Base-by-base conservation (phyloP, 441 rosid species). In the Mallotus repandus region DNA sequence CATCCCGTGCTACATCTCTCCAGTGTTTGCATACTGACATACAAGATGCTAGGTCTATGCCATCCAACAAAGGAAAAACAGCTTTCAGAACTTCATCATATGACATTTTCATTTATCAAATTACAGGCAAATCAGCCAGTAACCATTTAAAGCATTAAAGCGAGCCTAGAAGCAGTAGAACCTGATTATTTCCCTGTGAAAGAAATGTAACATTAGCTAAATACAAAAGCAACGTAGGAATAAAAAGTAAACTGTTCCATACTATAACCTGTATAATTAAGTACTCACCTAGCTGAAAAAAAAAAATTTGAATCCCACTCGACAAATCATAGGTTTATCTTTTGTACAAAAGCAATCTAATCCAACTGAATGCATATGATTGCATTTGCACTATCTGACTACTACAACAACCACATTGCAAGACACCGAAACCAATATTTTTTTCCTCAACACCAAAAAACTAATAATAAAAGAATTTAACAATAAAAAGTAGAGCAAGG, bases 21-120 rank as follows among this genome's bases (percentile, higher is more conserved):
- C 99, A 95, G 25, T 84, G 89, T 83, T 81, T 95, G 76, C 87
- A 83, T 29, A 95, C 99, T 8, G 63, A 78, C 96, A 91, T 88
- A 73, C 98, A 95, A 53, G 89, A 82, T 0, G 92, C 93, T 12
- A 91, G 96, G 81, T 93, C 95, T 59, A 67, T 55, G 1, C 92
- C 96, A 63, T 95, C 91, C 50, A 92, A 80, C n/a, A 91, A 82
- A 71, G 96, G 94, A 43, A 92, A 92, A 60, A 95, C 98, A 9
- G 83, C 87, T 85, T 89, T 91, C 81, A 95, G 74, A 38, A 89
- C 86, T 86, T 89, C 97, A 79, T 84, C 89, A 58, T 59, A 50
- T 43, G 80, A 69, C 98, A 92, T 94, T 79, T 75, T 81, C 52
- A 14, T 74, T 59, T 50, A 11, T 68, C 65, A 21, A 72, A 21